Conservation (phyloP, 768 basidiomycete species). For the Floccularia luteovirens region DNA sequence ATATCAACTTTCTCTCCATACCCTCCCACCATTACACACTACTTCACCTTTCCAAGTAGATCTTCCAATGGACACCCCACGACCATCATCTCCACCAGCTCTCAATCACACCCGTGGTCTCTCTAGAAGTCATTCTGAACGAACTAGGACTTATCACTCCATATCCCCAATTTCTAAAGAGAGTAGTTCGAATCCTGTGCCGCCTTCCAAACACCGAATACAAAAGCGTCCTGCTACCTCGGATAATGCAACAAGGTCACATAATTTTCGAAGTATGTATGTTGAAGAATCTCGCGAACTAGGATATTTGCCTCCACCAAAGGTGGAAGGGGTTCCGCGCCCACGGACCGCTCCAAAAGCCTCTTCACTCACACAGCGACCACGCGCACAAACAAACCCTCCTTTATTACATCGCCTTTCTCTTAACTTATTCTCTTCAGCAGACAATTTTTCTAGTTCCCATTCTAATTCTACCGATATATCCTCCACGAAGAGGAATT, state of each 20-base stretch:
- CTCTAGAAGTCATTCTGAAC: background rate
- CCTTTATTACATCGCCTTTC: constrained; percentile 67
- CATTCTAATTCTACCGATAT: no score
- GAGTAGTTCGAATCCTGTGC: background rate
- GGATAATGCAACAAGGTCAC: background rate
- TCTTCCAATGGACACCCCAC: constrained; percentile 6
- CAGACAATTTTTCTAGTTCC: no score
- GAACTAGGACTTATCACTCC: background rate
- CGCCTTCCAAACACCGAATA: background rate
- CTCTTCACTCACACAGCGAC: constrained; percentile 11
- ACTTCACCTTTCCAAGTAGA: constrained; percentile 36
- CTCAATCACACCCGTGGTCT: background rate
- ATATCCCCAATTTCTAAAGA: background rate
- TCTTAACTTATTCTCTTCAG: constrained; percentile 50
- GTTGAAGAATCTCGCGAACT: no score
- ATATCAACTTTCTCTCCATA: constrained; percentile 19
- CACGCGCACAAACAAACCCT: constrained; percentile 54
- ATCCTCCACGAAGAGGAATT: no score
- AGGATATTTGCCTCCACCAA: no score
- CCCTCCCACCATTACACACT: constrained; percentile 32
- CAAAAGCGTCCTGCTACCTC: background rate
- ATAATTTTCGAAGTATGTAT: background rate
- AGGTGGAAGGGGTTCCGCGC: constrained; percentile 38
- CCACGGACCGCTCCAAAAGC: constrained; percentile 20
- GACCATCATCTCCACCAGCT: background rate